Conservation (phyloP, 495 filamentous ascomycete species). For the Podospora sp. region DNA sequence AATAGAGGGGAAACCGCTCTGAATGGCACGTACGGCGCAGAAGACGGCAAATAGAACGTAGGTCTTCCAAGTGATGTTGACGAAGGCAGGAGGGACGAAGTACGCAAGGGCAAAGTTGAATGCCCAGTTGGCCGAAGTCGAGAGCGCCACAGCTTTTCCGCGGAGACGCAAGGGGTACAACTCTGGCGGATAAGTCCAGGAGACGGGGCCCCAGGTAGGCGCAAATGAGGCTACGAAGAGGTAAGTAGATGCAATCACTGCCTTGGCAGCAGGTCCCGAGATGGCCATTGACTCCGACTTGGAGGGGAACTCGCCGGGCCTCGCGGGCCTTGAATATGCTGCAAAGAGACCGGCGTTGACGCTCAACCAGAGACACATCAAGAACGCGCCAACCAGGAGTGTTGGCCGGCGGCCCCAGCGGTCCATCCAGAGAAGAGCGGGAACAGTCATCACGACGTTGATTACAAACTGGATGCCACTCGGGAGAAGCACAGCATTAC, state of each 20-base stretch:
- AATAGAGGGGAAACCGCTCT: too few relatives aligned
- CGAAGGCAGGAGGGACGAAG: conserved; percentile 76
- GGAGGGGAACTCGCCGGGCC: conserved; percentile 38
- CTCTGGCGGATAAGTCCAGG: conserved; percentile 78
- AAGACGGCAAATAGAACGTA: conserved; percentile 80
- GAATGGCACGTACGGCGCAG: too few relatives aligned
- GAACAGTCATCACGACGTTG: conserved; percentile 62
- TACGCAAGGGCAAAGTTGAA: conserved; percentile 81
- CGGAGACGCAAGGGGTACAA: conserved; percentile 74
- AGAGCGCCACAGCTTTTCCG: conserved; percentile 72
- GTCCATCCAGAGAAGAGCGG: conserved; percentile 60
- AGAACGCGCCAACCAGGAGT: conserved; percentile 62
- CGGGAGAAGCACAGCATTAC: conserved; percentile 57
- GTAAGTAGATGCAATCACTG: conserved; percentile 76
- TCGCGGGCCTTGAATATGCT: conserved; percentile 44
- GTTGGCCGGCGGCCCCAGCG: conserved; percentile 64
- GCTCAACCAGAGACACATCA: conserved; percentile 71
- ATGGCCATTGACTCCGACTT: conserved; percentile 50
- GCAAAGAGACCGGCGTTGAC: conserved; percentile 71
- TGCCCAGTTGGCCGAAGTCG: conserved; percentile 73
- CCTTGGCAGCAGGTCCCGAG: conserved; percentile 63
- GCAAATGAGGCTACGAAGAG: conserved; percentile 78
- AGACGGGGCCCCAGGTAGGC: conserved; percentile 70
- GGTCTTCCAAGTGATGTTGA: conserved; percentile 70
- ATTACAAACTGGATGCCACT: conserved; percentile 76